phyloP scores from a whole-genome alignment of 108 stramenopile species.

The Skeletonema tropicum region DNA sequence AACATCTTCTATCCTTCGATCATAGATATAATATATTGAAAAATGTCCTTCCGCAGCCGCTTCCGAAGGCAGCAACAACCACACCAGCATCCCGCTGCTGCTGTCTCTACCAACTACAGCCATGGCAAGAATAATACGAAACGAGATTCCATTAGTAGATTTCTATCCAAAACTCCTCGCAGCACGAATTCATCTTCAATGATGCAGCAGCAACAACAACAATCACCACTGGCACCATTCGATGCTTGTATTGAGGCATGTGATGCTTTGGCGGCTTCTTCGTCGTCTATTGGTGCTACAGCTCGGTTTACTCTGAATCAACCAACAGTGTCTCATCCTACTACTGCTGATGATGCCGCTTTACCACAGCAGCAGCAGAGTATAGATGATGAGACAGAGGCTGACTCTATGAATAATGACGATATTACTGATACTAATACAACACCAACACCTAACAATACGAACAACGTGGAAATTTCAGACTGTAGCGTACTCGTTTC shows the following conservation, averaged over 20 bases:
- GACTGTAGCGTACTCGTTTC: slow-evolving; percentile 75
- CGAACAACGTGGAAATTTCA: background rate
- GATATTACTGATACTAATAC: background rate
- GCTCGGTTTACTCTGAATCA: too few species aligned
- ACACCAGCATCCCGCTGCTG: background rate
- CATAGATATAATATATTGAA: background rate
- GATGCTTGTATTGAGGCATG: slow-evolving; percentile 56
- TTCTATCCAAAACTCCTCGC: background rate
- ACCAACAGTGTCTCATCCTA: too few species aligned
- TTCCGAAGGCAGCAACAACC: background rate
- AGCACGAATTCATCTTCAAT: background rate
- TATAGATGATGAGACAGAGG: background rate
- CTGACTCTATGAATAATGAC: background rate
- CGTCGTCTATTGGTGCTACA: background rate
- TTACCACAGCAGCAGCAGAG: too few species aligned
- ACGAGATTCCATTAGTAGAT: background rate
- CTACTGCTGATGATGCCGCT: too few species aligned
- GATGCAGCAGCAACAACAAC: background rate
- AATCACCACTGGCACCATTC: slow-evolving; percentile 34
- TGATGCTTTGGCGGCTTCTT: slow-evolving; percentile 50
- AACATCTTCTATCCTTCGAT: too few species aligned
- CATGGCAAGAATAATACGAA: background rate
- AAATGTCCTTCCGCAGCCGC: background rate
- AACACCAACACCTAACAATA: background rate
- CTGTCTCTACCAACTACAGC: background rate